Evolutionary conservation across 306 rosid genomes (phyloP), one percentile per base, ranked within the genome.

Genomic region (Cicer cuneatum): DNA sequence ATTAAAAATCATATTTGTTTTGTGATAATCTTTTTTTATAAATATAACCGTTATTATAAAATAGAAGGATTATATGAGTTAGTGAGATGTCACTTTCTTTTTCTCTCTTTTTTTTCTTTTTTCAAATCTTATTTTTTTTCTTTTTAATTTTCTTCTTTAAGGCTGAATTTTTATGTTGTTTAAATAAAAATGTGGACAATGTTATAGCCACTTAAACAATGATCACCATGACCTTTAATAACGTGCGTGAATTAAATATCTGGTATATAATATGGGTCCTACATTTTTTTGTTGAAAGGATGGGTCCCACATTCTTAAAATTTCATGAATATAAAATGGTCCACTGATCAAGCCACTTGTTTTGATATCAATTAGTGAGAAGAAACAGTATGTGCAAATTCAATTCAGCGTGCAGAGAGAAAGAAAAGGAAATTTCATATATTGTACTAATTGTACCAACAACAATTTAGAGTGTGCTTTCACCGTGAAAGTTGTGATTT

Each of bases 291-390:
- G 4, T 24, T 24, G 33, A 24, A 4, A 24, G 33, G 4, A 24
- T 24, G 33, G 88, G 84, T 74, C 88, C 88, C 77, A 81, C 91
- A 7, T 65, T 81, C 59, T 72, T 73, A 74, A 42, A 72, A 73
- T 73, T 71, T 69, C 68, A 52, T 80, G 78, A 63, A 54, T 76
- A 15, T 69, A 35, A 12, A 8, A 76, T 65, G 86, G 86, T 76
- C 88, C 85, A 58, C 38, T 35, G 7, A 41, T 14, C 71, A 38
- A 71, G 73, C 83, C 83, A 68, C 73, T 62, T 73, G 66, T 64
- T 59, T 14, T 58, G 58, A 6, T 4, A 60, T 19, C 10, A 35
- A 18, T 69, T 24, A 24, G 3, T 24, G 33, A 24, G 3, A 24
- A 2, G 73, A 46, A 62, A 16, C 59, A 13, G 47, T 41, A 49